These are phyloP conservation scores for Platismatia glauca DNA, from an alignment of 495 filamentous ascomycete genomes.

Conservation along the genomic window DNA sequence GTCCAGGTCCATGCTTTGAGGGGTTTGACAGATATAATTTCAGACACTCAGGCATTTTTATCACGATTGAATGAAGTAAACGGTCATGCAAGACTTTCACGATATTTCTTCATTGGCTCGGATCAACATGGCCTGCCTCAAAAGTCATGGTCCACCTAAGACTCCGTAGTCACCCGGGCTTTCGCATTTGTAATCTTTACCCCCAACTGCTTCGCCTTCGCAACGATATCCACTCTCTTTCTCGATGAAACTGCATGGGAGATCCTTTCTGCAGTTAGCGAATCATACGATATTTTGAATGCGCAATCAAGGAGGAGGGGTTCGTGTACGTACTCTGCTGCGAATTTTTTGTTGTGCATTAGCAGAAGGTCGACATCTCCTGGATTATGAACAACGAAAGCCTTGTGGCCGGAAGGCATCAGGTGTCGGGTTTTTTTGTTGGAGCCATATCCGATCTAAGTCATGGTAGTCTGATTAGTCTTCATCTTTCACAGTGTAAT, in stretches of 20 bases:
- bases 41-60: not conserved
- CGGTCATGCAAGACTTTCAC: not conserved
- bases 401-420: slow-evolving; percentile 99
- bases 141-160: slow-evolving; percentile 40
- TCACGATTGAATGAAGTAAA: not conserved
- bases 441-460: slow-evolving; percentile 90
- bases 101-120: not conserved
- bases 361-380: slow-evolving; percentile 92
- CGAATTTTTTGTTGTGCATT: slow-evolving; percentile 99
- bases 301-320: not conserved
- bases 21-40: too few relatives aligned
- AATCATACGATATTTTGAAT: not conserved
- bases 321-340: slow-evolving; percentile 73
- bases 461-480: slow-evolving; percentile 1
- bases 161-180: slow-evolving; percentile 95
- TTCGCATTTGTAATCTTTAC: slow-evolving; percentile 99
- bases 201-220: slow-evolving; percentile 88
- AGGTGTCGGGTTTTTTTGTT: slow-evolving; percentile 99
- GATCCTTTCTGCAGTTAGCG: slow-evolving; percentile 54
- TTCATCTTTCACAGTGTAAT: not conserved
- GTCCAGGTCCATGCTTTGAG: too few relatives aligned
- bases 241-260: slow-evolving; percentile 92
- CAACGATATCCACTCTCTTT: slow-evolving; percentile 95
- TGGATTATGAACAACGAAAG: slow-evolving; percentile 95
- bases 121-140: not conserved